These are phyloP conservation scores for Paecilomyces dactylethromorphus DNA, from an alignment of 2,329 filamentous ascomycete genomes.

Conservation along the genomic window DNA sequence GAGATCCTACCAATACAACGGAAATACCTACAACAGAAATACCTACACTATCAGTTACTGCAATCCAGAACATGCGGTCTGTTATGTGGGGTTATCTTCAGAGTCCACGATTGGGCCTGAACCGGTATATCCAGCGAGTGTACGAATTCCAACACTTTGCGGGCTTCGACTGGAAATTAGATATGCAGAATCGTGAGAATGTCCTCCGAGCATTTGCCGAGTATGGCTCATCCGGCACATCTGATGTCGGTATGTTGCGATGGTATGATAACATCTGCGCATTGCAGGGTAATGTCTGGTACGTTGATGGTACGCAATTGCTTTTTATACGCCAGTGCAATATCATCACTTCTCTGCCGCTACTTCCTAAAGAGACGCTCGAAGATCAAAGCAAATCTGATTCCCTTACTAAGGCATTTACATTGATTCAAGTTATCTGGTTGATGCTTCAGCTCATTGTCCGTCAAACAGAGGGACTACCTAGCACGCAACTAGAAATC, in stretches of 20 bases:
- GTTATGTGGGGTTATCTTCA: background rate
- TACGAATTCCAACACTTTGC: background rate
- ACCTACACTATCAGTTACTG: background rate
- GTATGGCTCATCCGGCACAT: background rate
- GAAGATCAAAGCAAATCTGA: background rate
- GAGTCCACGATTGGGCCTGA: background rate
- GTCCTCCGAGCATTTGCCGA: background rate
- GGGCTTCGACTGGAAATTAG: background rate
- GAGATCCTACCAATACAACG: background rate
- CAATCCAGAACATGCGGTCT: background rate
- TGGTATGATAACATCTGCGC: background rate
- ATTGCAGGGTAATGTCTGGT: background rate
- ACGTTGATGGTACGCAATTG: background rate
- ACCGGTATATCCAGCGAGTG: background rate
- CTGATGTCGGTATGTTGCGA: background rate
- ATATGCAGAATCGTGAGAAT: background rate
- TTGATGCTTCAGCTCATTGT: background rate
- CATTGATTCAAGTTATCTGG: background rate
- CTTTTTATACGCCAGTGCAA: background rate
- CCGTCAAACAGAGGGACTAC: background rate
- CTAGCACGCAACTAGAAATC: background rate
- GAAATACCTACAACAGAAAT: too few relatives aligned
- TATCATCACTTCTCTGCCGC: background rate
- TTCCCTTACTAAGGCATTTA: background rate
- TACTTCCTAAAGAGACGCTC: background rate